Percentiles rank a stretch among this genome's conserved stretches.
Conservation (phyloP, 768 basidiomycete species). For the Rubroboletus satanas region DNA sequence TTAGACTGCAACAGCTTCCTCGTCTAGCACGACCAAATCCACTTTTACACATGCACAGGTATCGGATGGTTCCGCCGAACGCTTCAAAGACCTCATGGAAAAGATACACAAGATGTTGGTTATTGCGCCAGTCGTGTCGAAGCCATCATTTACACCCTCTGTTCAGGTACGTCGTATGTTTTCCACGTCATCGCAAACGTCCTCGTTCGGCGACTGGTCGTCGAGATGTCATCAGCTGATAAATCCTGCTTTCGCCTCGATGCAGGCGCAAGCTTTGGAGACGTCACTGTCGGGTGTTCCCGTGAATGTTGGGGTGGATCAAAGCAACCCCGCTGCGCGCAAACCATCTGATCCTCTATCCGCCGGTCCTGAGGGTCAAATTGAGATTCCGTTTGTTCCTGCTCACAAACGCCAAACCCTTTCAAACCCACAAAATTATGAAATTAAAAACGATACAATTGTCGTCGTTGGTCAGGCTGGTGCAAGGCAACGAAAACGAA, state of each 20-base stretch:
- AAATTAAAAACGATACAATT: conserved; percentile 55
- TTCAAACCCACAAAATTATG: conserved; percentile 5
- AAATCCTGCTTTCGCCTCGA: background rate
- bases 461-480: conserved; percentile 66
- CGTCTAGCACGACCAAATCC: conserved; percentile 6
- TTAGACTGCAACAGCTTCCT: conserved; percentile 4
- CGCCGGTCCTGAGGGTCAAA: conserved; percentile 41
- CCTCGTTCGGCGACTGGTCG: background rate
- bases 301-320: conserved; percentile 1
- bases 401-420: conserved; percentile 47
- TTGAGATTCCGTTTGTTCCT: conserved; percentile 79
- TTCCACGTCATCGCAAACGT: background rate
- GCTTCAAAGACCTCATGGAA: conserved; percentile 54
- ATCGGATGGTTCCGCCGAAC: conserved; percentile 17
- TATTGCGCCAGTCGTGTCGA: conserved; percentile 52
- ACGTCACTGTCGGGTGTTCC: background rate
- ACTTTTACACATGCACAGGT: conserved; percentile 4
- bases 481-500: conserved; percentile 64
- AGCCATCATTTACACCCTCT: conserved; percentile 12
- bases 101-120: conserved; percentile 65
- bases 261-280: conserved; percentile 7
- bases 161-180: conserved; percentile 15
- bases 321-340: background rate
- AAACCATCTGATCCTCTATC: conserved; percentile 16
- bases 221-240: conserved; percentile 3